Percentiles rank a stretch among this genome's conserved stretches.
These are phyloP conservation scores for Acanthamoeba polyphaga DNA, from an alignment of 208 protist species.

Conservation along the genomic window DNA sequence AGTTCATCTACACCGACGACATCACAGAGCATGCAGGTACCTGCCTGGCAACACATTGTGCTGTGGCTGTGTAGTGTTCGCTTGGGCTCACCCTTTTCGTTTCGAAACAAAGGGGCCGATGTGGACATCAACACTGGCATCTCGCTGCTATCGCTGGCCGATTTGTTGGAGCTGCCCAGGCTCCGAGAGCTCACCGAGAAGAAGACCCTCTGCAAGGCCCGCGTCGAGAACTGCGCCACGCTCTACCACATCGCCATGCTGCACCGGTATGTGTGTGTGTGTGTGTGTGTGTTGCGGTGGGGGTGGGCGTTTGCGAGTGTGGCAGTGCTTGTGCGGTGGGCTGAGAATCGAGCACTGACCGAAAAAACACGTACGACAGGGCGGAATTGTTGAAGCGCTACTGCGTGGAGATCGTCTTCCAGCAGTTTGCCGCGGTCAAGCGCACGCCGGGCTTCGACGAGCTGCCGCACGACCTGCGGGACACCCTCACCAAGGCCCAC, in stretches of 20 bases:
- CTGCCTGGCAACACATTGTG: background rate
- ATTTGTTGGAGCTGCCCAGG: background rate
- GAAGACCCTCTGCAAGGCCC: background rate
- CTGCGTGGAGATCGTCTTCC: slow-evolving; percentile 28
- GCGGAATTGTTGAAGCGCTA: slow-evolving; percentile 22
- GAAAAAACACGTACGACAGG: background rate
- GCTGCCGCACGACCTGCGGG: background rate
- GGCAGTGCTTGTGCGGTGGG: too few relatives aligned
- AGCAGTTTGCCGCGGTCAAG: slow-evolving; percentile 24
- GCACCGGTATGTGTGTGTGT: background rate
- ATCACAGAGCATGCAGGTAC: background rate
- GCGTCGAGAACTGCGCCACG: slow-evolving; percentile 7
- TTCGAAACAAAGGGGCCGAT: background rate
- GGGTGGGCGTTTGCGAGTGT: too few relatives aligned
- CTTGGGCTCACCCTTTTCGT: too few relatives aligned
- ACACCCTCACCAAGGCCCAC: background rate
- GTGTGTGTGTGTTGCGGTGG: too few relatives aligned
- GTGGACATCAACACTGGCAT: background rate
- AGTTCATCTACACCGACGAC: slow-evolving; percentile 31
- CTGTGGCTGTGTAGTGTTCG: too few relatives aligned
- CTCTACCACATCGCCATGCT: slow-evolving; percentile 34
- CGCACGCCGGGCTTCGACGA: background rate
- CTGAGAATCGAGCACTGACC: too few relatives aligned
- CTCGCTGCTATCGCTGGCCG: background rate
- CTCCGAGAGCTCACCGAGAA: background rate